Evolutionary conservation across 495 filamentous ascomycete species (phyloP), one percentile per base, ranked within the genome.

Genomic region (Hypoxylon intermedium): DNA sequence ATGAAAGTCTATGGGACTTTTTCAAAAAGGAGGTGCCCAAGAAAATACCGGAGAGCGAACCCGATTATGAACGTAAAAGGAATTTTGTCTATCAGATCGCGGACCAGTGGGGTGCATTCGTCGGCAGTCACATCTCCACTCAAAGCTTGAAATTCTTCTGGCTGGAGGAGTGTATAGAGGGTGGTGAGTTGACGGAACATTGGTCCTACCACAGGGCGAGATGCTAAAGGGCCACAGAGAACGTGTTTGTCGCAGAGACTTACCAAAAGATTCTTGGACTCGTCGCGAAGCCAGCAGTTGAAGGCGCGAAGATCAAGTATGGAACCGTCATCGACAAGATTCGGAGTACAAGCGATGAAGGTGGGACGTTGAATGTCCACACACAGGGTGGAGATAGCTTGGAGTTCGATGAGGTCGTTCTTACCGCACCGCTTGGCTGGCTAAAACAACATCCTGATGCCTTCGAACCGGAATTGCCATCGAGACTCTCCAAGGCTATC

Each of bases 141-240:
- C 94, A 98, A 67, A 96, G 92, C 72, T 68, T 98, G 50, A 94
- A 88, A 69, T 96, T 91, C 74, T 95, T 97, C 65, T 93, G 88
- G 81, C 69, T 98, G n/a, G 94, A 98, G 73, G 92, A 97, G 74
- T 92, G 89, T 55, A 87, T 97, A 65, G 93, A 95, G 67, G 93
- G 92, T 42, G 87, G 90, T 90, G 72, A 70, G 85, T 79, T 33
- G n/a, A 43, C 2, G 15, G 4, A 13, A 6, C 9, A 31, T 9
- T 9, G 0, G 23, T 26, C 21, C 15, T 36, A 28, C 3, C 21
- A 9, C 18, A 44, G 7, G 6, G 13, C 6, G 2, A 18, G 33
- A 24, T 6, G 60, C 63, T 58, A 40, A 65, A 21, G 2, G 20
- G 6, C 6, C 6, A 20, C 46, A 94, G 93, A 91, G 63, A 97